phyloP scores from a whole-genome alignment of 148 eudicot genomes.

The Rhododendron vialii region DNA sequence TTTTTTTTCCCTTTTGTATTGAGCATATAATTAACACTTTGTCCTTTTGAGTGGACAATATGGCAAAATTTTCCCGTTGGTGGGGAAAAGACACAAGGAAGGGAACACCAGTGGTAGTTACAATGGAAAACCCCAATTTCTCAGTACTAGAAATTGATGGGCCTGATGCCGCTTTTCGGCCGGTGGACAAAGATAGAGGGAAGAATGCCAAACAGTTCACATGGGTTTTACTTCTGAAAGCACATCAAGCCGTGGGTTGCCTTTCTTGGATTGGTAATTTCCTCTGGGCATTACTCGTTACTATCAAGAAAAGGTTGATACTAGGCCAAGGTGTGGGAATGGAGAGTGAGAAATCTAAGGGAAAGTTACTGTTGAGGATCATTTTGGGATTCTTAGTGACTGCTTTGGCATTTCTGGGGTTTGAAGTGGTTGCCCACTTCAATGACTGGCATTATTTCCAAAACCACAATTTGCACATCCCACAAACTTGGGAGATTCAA shows the following conservation, averaged over 20 bases:
- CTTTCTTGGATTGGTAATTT: slow-evolving; percentile 49
- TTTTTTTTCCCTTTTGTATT: not conserved
- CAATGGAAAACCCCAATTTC: slow-evolving; percentile 52
- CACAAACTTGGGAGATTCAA: slow-evolving; percentile 35
- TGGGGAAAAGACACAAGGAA: slow-evolving; percentile 40
- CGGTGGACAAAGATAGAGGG: slow-evolving; percentile 39
- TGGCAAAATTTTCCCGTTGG: slow-evolving; percentile 27
- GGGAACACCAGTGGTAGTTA: slow-evolving; percentile 54
- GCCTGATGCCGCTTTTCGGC: slow-evolving; percentile 34
- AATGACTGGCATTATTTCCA: slow-evolving; percentile 49
- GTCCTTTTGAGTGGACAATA: not conserved
- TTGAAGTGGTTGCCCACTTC: slow-evolving; percentile 46
- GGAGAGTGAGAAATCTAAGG: slow-evolving; percentile 42
- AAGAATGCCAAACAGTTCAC: slow-evolving; percentile 54
- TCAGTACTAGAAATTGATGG: slow-evolving; percentile 45
- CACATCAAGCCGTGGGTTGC: slow-evolving; percentile 55
- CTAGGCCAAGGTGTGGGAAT: slow-evolving; percentile 37
- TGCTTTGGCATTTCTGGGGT: slow-evolving; percentile 40
- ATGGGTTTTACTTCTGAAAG: slow-evolving; percentile 54
- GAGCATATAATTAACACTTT: not conserved
- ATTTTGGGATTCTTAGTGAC: slow-evolving; percentile 38
- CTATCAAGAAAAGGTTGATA: slow-evolving; percentile 40
- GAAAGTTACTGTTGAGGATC: slow-evolving; percentile 34
- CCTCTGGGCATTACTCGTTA: slow-evolving; percentile 35
- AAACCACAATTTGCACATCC: slow-evolving; percentile 26